Conservation (phyloP, 495 filamentous ascomycete genomes). For the Xylaria bambusicola region DNA sequence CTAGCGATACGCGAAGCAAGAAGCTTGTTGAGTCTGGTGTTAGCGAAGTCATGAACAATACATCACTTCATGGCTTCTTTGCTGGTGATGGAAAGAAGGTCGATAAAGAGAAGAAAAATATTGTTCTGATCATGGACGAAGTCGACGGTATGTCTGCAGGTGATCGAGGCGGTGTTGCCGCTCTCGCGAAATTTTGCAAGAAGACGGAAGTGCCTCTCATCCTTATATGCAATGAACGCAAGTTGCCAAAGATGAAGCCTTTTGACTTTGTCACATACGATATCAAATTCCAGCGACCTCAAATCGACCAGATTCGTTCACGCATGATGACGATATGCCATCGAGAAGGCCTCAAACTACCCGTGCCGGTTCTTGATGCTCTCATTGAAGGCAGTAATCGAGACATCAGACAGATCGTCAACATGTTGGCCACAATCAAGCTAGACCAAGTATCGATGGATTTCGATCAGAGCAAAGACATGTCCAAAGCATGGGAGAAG, state of each 20-base stretch:
- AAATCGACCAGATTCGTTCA: constrained; percentile 82
- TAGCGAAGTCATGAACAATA: constrained; percentile 88
- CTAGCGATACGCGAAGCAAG: constrained; percentile 96
- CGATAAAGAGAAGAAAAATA: constrained; percentile 79
- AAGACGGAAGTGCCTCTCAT: constrained; percentile 95
- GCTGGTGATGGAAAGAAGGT: constrained; percentile 80
- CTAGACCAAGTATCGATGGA: constrained; percentile 77
- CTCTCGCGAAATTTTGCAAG: constrained; percentile 88
- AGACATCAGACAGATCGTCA: constrained; percentile 97
- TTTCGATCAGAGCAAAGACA: constrained; percentile 79
- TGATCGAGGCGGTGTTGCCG: constrained; percentile 93
- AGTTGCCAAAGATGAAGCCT: constrained; percentile 93
- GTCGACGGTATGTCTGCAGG: constrained; percentile 99
- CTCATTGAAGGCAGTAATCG: constrained; percentile 92
- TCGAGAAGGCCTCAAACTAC: constrained; percentile 84
- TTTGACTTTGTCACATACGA: constrained; percentile 85
- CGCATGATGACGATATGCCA: constrained; percentile 93
- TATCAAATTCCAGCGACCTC: constrained; percentile 84
- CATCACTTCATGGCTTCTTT: constrained; percentile 88
- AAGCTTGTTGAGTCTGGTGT: constrained; percentile 89
- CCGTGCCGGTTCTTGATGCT: constrained; percentile 83
- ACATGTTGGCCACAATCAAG: constrained; percentile 95
- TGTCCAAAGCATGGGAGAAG: constrained; percentile 99
- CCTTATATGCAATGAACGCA: constrained; percentile 95
- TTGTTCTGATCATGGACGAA: constrained; percentile 98